Base-by-base conservation (phyloP, 139 green algal species). In the Volvox reticuliferus region DNA sequence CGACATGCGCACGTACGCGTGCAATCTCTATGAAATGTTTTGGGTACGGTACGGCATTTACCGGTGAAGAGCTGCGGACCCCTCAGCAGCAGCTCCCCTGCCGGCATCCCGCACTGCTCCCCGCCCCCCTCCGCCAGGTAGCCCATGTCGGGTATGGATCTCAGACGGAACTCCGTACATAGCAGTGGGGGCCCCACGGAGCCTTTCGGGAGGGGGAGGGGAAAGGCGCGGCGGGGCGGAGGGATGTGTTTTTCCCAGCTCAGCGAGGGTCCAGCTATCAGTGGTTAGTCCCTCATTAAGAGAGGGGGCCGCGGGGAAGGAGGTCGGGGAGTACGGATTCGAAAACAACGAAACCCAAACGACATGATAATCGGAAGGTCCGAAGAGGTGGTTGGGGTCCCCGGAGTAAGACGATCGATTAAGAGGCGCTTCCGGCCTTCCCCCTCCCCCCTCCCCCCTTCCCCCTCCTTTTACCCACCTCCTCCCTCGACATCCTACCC, bases 181-280 rank as follows among this genome's bases (percentile, higher is more conserved):
- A 96, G 97, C 87, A 96, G 92, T 12, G 97, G 96, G 0, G 95
- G 92, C 13, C 97, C 97, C 82, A 99, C 96, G 16, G 96, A 98
- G 69, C 91, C 94, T 61, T 35, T 5, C 26, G 33, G 32, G 65
- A 63, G 33, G 97, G 98, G 37, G 65, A 73, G 97, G 97, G 65
- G 82, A n/a, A 35, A 22, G 30, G 30, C 0, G 61, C 2, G 18
- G n/a, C 20, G 1, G 62, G 36, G 81, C 33, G 81, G 76, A 1
- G n/a, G 33, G 33, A 30, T 18, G 32, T 6, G 32, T 18, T n/a
- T n/a, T n/a, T n/a, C n/a, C n/a, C n/a, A n/a, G n/a, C n/a, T n/a
- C n/a, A n/a, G n/a, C n/a, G n/a, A n/a, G n/a, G n/a, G n/a, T n/a
- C n/a, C n/a, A n/a, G n/a, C n/a, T n/a, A n/a, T n/a, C n/a, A n/a